These are phyloP conservation scores for Chloranthus sessilifolius DNA, from an alignment of 164 flowering plant species.

Conservation along the genomic window DNA sequence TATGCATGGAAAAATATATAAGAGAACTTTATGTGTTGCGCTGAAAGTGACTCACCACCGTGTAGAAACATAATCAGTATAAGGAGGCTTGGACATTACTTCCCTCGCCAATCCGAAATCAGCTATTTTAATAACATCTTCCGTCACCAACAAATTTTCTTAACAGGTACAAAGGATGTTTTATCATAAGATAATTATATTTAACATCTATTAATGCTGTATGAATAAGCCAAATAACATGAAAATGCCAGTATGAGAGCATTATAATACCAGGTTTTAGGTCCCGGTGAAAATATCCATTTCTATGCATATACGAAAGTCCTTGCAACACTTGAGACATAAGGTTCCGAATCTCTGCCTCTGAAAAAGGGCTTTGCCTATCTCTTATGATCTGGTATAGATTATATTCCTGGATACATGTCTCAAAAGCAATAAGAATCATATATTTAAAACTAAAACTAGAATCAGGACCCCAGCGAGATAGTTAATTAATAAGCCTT, in stretches of 20 bases:
- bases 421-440: conserved; percentile 7
- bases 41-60: conserved; percentile 61
- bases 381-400: conserved; percentile 71
- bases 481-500: too few species aligned
- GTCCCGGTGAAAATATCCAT: conserved; percentile 83
- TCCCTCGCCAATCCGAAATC: conserved; percentile 95
- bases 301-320: conserved; percentile 65
- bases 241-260: background rate
- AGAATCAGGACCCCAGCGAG: too few species aligned
- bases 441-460: background rate
- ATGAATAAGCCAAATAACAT: conserved; percentile 4
- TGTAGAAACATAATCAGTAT: conserved; percentile 87
- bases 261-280: conserved; percentile 67
- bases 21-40: too few species aligned
- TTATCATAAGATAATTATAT: background rate
- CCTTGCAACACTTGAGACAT: conserved; percentile 77
- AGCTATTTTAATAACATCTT: conserved; percentile 73
- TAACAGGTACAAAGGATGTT: conserved; percentile 6
- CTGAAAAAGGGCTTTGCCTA: conserved; percentile 48
- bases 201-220: background rate
- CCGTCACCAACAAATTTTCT: conserved; percentile 88
- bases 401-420: conserved; percentile 52
- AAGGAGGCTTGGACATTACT: conserved; percentile 71
- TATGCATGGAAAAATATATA: too few species aligned
- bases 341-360: conserved; percentile 59